Evolutionary conservation across 2,329 filamentous ascomycete genomes (phyloP), one percentile per base, ranked within the genome.

Genomic region (Ophiostoma ulmi): DNA sequence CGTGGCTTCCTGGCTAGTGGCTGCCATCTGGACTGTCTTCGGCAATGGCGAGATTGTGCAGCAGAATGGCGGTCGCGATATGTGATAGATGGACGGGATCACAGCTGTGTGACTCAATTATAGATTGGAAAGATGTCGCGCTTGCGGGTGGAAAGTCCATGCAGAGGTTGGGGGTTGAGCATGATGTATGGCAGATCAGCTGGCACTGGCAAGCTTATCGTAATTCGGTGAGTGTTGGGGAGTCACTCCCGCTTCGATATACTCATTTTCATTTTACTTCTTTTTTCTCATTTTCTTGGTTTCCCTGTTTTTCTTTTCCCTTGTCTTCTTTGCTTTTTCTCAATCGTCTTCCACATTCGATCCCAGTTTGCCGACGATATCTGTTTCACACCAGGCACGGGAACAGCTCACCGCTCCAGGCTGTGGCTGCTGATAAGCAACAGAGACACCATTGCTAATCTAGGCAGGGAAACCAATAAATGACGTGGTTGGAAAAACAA

Each of bases 401-500:
- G 58, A 63, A 35, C 14, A 63, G 26, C 58, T 63, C 58, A 65
- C 63, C 35, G 63, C 35, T 65, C 20, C 58, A 39, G 3, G 36
- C 61, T 35, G 61, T 31, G 61, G 58, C 61, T 64, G 35, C 63
- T 65, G 63, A 65, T 65, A 65, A 65, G 63, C 10, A 65, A n/a
- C 63, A 65, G 63, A 65, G 36, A 65, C 63, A 65, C 26, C 17
- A 26, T 22, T 39, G 63, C 63, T 39, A 22, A 8, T 39, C 17
- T 22, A 8, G 63, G n/a, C 61, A 41, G 14, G 20, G 36, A 10
- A 65, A n/a, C 36, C 5, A 64, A n/a, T 35, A 64, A 38, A 64
- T 38, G 61, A 38, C 61, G 61, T 65, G 63, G 61, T 64, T 20
- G 61, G 61, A 26, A n/a, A 65, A 39, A 65, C 63, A 39, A 65